Percentiles rank a stretch among this genome's conserved stretches.
phyloP scores from a whole-genome alignment of 2,329 filamentous ascomycete genomes.

The Coleophoma crateriformis region DNA sequence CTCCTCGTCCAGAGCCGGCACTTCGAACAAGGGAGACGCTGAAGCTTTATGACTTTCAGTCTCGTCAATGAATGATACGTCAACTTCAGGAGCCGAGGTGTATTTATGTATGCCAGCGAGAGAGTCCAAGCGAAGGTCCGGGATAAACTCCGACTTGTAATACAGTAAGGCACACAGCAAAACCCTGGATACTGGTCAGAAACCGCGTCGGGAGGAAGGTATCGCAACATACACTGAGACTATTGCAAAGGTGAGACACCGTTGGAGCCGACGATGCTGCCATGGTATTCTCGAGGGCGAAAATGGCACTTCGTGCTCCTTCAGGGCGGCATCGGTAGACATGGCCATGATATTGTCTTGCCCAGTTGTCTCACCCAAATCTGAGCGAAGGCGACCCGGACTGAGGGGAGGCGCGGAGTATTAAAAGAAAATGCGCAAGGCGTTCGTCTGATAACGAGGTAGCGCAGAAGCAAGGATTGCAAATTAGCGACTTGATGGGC shows the following conservation, averaged over 20 bases:
- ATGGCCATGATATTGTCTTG: neutral
- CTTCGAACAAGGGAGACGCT: neutral
- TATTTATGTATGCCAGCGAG: neutral
- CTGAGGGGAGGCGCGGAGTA: neutral
- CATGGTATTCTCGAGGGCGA: neutral
- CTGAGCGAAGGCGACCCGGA: neutral
- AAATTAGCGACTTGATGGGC: no score
- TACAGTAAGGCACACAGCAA: neutral
- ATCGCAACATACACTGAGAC: neutral
- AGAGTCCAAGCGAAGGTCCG: neutral
- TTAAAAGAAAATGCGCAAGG: no score
- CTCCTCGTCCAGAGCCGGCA: neutral
- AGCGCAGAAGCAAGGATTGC: no score
- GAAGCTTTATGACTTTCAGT: neutral
- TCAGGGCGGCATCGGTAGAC: neutral
- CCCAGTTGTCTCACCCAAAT: neutral
- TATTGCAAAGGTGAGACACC: neutral
- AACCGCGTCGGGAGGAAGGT: neutral
- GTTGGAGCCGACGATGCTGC: neutral
- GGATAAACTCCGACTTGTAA: neutral
- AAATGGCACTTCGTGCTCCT: neutral
- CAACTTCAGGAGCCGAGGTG: neutral
- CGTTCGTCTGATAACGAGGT: no score
- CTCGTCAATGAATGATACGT: neutral
- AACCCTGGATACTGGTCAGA: neutral